Evolutionary conservation across 345 rosid species (phyloP), one percentile per base, ranked within the genome.

Genomic region (Laguncularia racemosa): DNA sequence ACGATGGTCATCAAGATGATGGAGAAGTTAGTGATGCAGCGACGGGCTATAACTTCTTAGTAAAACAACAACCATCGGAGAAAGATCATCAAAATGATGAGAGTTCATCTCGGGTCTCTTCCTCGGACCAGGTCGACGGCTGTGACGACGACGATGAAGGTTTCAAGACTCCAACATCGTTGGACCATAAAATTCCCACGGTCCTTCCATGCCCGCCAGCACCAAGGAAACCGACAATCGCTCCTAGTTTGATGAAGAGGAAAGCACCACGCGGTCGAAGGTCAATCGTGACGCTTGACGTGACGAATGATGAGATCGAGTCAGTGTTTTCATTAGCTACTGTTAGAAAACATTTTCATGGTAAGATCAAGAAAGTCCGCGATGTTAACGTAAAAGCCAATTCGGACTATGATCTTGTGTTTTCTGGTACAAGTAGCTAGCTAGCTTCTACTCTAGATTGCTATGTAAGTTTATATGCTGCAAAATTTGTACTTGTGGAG

Each of bases 81-180:
- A 33, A 47, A 47, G 50, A 47, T 14, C 16, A 16, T 12, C 50
- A 47, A 6, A 9, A 9, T 33, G 40, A 33, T 33, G 40, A 33
- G 40, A 33, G 7, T 33, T 33, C 40, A 4, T 9, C 1, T 33
- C 40, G 7, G 40, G 40, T 9, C 14, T 57, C 63, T 52, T 52
- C 20, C 44, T 56, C 20, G 51, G 23, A n/a, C 50, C 38, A 26
- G 54, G 55, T 23, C 67, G 21, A 47, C 23, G 18, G 51, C 47
- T 16, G 18, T 14, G 78, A 64, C 3, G 64, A 57, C 20, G 70
- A 62, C 0, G 70, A 62, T 12, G 74, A 64, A 20, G 91, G 84
- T 47, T 75, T 71, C 73, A 77, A 75, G 80, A 90, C 92, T 62
- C 95, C 97, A 13, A 81, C 76, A 15, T 79, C 80, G 50, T 44